phyloP scores from a whole-genome alignment of 495 filamentous ascomycete genomes.

The Penicillium bovifimosum region DNA sequence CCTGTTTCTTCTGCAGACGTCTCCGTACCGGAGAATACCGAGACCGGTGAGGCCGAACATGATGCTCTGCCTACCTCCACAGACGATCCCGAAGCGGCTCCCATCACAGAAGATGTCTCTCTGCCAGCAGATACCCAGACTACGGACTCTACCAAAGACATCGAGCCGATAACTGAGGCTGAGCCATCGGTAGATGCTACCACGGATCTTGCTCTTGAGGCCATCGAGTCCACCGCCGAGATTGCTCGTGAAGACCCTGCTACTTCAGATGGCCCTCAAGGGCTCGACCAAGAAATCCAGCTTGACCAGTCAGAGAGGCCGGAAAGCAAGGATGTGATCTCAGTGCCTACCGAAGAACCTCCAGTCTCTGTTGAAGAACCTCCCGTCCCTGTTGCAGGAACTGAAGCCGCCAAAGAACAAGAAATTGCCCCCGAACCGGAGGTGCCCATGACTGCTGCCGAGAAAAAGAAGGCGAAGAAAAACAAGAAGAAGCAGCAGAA shows the following conservation, averaged over 20 bases:
- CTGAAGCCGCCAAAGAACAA: conserved; percentile 1
- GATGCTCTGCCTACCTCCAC: neutral
- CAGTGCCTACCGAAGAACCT: neutral
- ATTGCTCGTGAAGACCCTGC: neutral
- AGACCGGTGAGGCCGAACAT: neutral
- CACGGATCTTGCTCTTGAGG: neutral
- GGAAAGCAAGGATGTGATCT: neutral
- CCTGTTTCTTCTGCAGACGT: neutral
- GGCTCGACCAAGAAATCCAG: neutral
- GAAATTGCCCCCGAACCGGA: neutral
- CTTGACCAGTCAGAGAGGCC: neutral
- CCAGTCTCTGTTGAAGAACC: neutral
- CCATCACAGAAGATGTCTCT: neutral
- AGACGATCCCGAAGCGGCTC: neutral
- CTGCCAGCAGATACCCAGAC: neutral
- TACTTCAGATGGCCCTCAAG: neutral
- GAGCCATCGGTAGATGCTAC: neutral
- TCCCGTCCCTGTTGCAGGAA: neutral
- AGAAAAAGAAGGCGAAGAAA: conserved; percentile 12
- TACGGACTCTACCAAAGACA: neutral
- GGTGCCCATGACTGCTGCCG: conserved; percentile 2
- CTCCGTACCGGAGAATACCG: neutral
- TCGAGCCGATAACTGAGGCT: neutral
- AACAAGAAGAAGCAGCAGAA: conserved; percentile 13
- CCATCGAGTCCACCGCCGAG: neutral